phyloP scores from a whole-genome alignment of 2,329 filamentous ascomycete species.

The Capronia epimyces region DNA sequence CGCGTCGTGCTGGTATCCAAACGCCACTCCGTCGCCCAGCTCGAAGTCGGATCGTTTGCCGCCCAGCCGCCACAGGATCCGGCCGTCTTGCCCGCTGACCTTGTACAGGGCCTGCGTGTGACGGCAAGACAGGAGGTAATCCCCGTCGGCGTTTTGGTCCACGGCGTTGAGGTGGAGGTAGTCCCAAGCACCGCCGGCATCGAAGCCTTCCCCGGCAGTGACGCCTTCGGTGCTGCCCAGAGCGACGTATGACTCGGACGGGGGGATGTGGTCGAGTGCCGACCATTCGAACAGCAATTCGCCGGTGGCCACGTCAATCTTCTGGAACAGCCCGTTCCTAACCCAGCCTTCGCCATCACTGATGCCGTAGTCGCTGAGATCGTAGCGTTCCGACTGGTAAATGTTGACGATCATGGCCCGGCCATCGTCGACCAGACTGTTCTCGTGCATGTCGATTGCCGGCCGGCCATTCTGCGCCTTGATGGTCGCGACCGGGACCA shows the following conservation, averaged over 20 bases:
- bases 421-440: slow-evolving; percentile 40
- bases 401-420: slow-evolving; percentile 37
- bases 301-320: slow-evolving; percentile 49
- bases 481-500: neutral
- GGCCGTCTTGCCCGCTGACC: slow-evolving; percentile 36
- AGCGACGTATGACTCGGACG: slow-evolving; percentile 43
- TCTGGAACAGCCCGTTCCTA: slow-evolving; percentile 38
- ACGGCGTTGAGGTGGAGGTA: slow-evolving; percentile 42
- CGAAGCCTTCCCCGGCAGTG: slow-evolving; percentile 42
- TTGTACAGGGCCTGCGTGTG: slow-evolving; percentile 39
- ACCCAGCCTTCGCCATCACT: slow-evolving; percentile 5
- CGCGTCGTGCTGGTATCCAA: slow-evolving; percentile 41
- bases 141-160: slow-evolving; percentile 37
- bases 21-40: slow-evolving; percentile 24
- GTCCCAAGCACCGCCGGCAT: slow-evolving; percentile 42
- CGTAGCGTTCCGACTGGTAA: slow-evolving; percentile 28
- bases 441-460: slow-evolving; percentile 48
- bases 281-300: slow-evolving; percentile 55
- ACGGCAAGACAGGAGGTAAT: slow-evolving; percentile 39
- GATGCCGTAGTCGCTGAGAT: slow-evolving; percentile 2
- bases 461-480: slow-evolving; percentile 7
- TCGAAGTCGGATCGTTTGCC: slow-evolving; percentile 32
- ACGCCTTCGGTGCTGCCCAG: slow-evolving; percentile 38
- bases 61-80: slow-evolving; percentile 36
- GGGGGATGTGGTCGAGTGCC: slow-evolving; percentile 51